Evolutionary conservation across 192 early-diverging fungal species (phyloP).

Genomic region (Entomortierella chlamydospora): DNA sequence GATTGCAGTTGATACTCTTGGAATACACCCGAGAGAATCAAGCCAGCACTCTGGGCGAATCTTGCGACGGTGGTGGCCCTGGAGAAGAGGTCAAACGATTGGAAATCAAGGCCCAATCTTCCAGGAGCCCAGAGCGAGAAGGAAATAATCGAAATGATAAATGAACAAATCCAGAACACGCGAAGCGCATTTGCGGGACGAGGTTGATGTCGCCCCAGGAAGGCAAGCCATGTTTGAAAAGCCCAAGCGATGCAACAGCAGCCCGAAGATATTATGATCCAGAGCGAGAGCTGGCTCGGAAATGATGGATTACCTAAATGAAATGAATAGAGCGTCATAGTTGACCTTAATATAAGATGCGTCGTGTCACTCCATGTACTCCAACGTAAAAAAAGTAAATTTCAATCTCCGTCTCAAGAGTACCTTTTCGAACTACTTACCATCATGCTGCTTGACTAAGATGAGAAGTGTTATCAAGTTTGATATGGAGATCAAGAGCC

Average conservation of each 20-base stretch:
- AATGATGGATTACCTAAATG: background rate
- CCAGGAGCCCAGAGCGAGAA: conserved; percentile 22
- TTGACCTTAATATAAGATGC: too few species aligned
- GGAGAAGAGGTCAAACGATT: background rate
- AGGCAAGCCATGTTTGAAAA: conserved; percentile 14
- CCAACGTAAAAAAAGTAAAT: too few species aligned
- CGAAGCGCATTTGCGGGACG: conserved; percentile 24
- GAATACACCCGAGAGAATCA: conserved; percentile 6
- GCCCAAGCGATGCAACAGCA: conserved; percentile 38
- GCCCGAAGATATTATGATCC: conserved; percentile 18
- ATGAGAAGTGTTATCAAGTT: conserved; percentile 31
- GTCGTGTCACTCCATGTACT: too few species aligned
- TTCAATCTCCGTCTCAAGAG: background rate
- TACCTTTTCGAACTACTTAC: conserved; percentile 14
- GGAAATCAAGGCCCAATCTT: background rate
- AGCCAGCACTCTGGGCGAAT: conserved; percentile 18
- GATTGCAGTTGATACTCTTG: conserved; percentile 26
- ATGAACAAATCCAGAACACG: conserved; percentile 28
- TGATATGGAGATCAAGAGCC: conserved; percentile 29
- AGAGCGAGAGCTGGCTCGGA: background rate
- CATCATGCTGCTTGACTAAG: conserved; percentile 20
- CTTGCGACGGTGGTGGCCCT: conserved; percentile 13
- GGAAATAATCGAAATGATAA: conserved; percentile 23
- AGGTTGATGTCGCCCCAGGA: conserved; percentile 20
- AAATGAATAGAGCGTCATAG: background rate